phyloP scores from a whole-genome alignment of 257 asterid genomes.

The Coffea eugenioides region DNA sequence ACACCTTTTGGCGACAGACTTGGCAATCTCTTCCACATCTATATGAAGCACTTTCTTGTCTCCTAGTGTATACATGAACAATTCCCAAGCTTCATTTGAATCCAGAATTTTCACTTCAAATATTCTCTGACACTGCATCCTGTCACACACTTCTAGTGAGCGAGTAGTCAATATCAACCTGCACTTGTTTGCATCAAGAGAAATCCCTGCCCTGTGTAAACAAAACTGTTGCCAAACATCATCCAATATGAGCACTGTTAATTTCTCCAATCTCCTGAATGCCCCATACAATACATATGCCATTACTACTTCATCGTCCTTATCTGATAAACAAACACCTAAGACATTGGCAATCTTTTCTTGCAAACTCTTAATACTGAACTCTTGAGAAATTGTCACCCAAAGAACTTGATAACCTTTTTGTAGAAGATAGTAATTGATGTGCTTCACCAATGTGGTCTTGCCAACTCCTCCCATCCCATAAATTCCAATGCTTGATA shows the following conservation, averaged over 20 bases:
- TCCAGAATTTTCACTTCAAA: no score
- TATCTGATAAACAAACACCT: not conserved
- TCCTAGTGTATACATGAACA: no score
- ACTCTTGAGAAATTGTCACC: not conserved
- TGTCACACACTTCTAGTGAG: no score
- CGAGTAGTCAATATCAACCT: no score
- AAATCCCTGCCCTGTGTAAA: no score
- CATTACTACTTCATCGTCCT: not conserved
- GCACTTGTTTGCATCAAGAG: no score
- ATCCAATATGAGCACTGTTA: not conserved
- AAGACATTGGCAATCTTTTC: not conserved
- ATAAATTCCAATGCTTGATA: not conserved
- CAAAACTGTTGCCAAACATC: no score
- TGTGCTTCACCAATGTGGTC: conserved; percentile 2
- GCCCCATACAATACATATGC: not conserved
- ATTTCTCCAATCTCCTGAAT: not conserved
- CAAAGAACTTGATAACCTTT: not conserved
- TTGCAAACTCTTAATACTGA: not conserved
- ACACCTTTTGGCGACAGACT: no score
- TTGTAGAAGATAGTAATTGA: not conserved
- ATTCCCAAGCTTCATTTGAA: no score
- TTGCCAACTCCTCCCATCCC: not conserved
- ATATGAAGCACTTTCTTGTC: no score
- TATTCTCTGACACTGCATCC: no score
- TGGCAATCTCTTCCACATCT: no score